phyloP scores from a whole-genome alignment of 225 moss, liverwort and hornwort genomes.

The Takakia lepidozioides region DNA sequence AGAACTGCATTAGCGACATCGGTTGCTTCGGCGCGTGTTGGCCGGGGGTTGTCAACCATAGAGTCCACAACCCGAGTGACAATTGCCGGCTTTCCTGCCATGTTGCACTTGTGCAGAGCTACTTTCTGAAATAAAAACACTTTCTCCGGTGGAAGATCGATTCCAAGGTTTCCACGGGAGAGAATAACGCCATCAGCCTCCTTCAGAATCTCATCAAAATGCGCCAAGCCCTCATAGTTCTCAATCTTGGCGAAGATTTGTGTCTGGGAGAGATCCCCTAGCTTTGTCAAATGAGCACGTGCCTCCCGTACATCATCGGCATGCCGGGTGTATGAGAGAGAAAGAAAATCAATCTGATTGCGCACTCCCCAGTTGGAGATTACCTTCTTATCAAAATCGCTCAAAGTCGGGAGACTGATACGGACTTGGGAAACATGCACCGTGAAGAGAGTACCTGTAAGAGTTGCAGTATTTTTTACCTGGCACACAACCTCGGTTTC shows the following conservation, averaged over 20 bases:
- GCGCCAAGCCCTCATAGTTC: slow-evolving; percentile 68
- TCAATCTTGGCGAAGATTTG: slow-evolving; percentile 93
- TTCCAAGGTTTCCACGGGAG: slow-evolving; percentile 83
- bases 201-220: slow-evolving; percentile 86
- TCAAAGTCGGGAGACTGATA: too few relatives aligned
- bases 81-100: slow-evolving; percentile 76
- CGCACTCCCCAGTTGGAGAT: slow-evolving; percentile 74
- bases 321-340: slow-evolving; percentile 69
- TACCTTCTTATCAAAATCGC: too few relatives aligned
- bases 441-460: too few relatives aligned
- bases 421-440: too few relatives aligned
- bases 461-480: too few relatives aligned
- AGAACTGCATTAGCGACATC: slow-evolving; percentile 78
- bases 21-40: slow-evolving; percentile 86
- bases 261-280: slow-evolving; percentile 72
- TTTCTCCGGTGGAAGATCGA: slow-evolving; percentile 74
- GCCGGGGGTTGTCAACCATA: slow-evolving; percentile 84
- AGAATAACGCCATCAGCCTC: slow-evolving; percentile 87
- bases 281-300: slow-evolving; percentile 45
- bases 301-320: slow-evolving; percentile 71
- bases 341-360: slow-evolving; percentile 79
- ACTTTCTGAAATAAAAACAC: slow-evolving; percentile 83
- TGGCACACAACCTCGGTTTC: too few relatives aligned
- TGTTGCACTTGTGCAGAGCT: slow-evolving; percentile 60
- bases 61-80: slow-evolving; percentile 87